Percentiles rank a stretch among this genome's conserved stretches.
Evolutionary conservation across 1,284 basidiomycete species (phyloP).

Genomic region (Leucoagaricus sp.): DNA sequence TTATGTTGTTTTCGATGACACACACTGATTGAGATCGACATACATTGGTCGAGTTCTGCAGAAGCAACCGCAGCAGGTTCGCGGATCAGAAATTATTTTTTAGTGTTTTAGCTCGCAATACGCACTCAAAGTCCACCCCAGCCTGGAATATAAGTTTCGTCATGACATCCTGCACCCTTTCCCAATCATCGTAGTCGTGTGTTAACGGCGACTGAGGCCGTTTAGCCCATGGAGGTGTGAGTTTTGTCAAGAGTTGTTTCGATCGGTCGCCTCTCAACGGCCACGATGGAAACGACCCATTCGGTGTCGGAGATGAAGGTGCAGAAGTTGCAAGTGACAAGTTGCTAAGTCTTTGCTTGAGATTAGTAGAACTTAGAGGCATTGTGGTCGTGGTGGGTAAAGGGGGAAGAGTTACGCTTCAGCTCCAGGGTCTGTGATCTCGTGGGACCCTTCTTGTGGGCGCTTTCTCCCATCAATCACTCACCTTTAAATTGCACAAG

Average conservation of each 20-base stretch:
- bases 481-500: not conserved
- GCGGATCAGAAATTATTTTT: slow-evolving; percentile 15
- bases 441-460: slow-evolving; percentile 10
- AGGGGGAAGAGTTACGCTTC: not conserved
- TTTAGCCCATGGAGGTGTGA: slow-evolving; percentile 18
- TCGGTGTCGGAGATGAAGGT: slow-evolving; percentile 11
- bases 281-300: slow-evolving; percentile 8
- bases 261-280: slow-evolving; percentile 2
- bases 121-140: slow-evolving; percentile 86
- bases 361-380: slow-evolving; percentile 12
- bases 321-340: slow-evolving; percentile 15
- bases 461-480: not conserved
- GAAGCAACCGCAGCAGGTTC: slow-evolving; percentile 11
- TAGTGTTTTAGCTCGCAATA: slow-evolving; percentile 25
- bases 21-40: slow-evolving; percentile 28
- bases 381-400: slow-evolving; percentile 1
- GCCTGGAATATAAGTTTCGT: slow-evolving; percentile 80
- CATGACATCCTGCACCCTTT: slow-evolving; percentile 64
- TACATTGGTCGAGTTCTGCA: slow-evolving; percentile 82
- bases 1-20: slow-evolving; percentile 9
- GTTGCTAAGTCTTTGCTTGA: slow-evolving; percentile 27
- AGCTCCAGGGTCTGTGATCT: not conserved
- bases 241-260: slow-evolving; percentile 14
- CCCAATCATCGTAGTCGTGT: slow-evolving; percentile 27
- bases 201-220: slow-evolving; percentile 2